Percentiles rank a stretch among this genome's conserved stretches.
These are phyloP conservation scores for Rusavskia elegans DNA, from an alignment of 495 filamentous ascomycete genomes.

Conservation along the genomic window DNA sequence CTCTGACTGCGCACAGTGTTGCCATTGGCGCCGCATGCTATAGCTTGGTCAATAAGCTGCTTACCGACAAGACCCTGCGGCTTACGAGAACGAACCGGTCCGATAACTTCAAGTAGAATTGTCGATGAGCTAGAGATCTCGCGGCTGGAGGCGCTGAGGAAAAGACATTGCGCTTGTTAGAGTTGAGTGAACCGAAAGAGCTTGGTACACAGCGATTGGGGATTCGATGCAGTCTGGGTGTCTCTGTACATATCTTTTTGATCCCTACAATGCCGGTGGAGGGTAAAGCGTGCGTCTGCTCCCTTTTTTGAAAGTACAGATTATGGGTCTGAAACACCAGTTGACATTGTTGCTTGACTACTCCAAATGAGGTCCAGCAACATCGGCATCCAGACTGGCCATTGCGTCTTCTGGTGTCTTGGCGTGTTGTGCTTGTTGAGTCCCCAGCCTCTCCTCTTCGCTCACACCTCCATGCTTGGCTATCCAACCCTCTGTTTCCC, in stretches of 20 bases:
- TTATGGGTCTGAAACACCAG: too few species aligned
- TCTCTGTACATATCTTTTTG: too few species aligned
- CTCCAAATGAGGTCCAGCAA: slow-evolving; percentile 77
- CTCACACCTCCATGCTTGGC: slow-evolving; percentile 80
- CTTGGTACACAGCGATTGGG: too few species aligned
- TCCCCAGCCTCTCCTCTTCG: slow-evolving; percentile 63
- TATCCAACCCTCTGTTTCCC: slow-evolving; percentile 96
- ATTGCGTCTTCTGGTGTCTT: slow-evolving; percentile 65
- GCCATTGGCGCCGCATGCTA: slow-evolving; percentile 60
- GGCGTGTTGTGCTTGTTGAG: slow-evolving; percentile 37
- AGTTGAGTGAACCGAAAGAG: too few species aligned
- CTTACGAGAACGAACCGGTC: slow-evolving; percentile 42
- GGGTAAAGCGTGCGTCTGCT: too few species aligned
- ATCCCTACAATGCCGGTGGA: too few species aligned
- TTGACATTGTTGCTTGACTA: slow-evolving; percentile 15
- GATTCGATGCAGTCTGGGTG: too few species aligned
- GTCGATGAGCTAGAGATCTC: not conserved
- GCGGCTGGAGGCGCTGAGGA: too few species aligned
- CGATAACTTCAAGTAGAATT: slow-evolving; percentile 9
- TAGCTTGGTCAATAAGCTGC: slow-evolving; percentile 65
- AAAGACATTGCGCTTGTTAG: too few species aligned
- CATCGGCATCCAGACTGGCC: slow-evolving; percentile 90
- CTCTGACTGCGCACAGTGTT: slow-evolving; percentile 22
- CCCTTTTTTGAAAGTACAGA: too few species aligned
- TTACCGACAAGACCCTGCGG: slow-evolving; percentile 81